phyloP scores from a whole-genome alignment of 2,329 filamentous ascomycete species.

The Cytospora piceae region DNA sequence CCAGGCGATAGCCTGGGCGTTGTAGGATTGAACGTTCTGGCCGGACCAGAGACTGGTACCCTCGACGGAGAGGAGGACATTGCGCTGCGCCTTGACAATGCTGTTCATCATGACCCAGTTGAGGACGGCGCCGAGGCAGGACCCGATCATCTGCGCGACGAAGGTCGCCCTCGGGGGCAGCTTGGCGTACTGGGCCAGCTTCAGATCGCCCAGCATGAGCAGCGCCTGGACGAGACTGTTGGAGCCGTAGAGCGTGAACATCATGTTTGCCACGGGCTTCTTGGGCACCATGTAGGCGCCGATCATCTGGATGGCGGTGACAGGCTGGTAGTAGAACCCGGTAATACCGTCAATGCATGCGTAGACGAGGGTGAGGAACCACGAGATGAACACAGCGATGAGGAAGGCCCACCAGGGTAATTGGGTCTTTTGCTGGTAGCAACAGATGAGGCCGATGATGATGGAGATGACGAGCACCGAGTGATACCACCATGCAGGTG shows the following conservation, averaged over 20 bases:
- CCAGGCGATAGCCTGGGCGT: slow-evolving; percentile 39
- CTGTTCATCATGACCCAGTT: slow-evolving; percentile 52
- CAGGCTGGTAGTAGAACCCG: slow-evolving; percentile 46
- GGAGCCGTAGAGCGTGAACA: slow-evolving; percentile 45
- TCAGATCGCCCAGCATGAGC: slow-evolving; percentile 41
- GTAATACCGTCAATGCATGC: slow-evolving; percentile 44
- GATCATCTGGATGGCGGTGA: slow-evolving; percentile 48
- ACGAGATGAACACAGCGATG: slow-evolving; percentile 42
- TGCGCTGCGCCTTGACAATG: slow-evolving; percentile 48
- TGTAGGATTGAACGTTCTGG: slow-evolving; percentile 51
- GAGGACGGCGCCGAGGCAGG: slow-evolving; percentile 46
- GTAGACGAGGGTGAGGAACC: slow-evolving; percentile 45
- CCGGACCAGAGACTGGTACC: slow-evolving; percentile 53
- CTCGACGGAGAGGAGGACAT: slow-evolving; percentile 45
- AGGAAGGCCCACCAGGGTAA: slow-evolving; percentile 50
- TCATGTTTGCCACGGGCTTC: slow-evolving; percentile 47
- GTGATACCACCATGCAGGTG: slow-evolving; percentile 48
- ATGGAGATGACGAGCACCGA: slow-evolving; percentile 41
- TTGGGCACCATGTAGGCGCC: slow-evolving; percentile 51
- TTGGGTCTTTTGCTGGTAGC: slow-evolving; percentile 43
- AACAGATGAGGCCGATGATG: slow-evolving; percentile 43
- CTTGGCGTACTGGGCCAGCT: slow-evolving; percentile 45
- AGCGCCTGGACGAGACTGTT: slow-evolving; percentile 41
- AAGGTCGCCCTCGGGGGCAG: slow-evolving; percentile 49
- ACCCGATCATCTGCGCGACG: slow-evolving; percentile 46